These are phyloP conservation scores for carrot (Daucus carota) DNA, from an alignment of 129 eudicot genomes.

Conservation along the genomic window DNA sequence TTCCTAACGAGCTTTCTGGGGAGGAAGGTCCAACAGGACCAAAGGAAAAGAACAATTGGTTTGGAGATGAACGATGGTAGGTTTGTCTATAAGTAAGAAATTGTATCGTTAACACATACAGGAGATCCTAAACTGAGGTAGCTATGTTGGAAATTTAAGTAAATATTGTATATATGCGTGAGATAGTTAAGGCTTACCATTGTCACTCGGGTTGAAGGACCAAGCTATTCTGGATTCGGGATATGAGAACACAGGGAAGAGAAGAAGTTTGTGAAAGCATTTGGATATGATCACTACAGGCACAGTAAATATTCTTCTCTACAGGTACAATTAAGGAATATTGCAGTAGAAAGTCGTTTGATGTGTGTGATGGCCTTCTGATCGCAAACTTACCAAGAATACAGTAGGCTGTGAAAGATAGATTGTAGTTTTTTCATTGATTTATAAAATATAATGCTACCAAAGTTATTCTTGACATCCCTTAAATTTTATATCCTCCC, in stretches of 20 bases:
- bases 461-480: background rate
- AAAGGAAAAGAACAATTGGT: conserved; percentile 92
- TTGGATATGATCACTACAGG: background rate
- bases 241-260: background rate
- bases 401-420: background rate
- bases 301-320: background rate
- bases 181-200: background rate
- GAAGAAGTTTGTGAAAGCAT: background rate
- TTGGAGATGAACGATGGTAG: conserved; percentile 88
- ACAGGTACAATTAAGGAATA: background rate
- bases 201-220: background rate
- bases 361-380: background rate
- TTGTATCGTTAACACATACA: background rate
- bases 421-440: background rate
- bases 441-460: too few relatives aligned
- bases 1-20: conserved; percentile 64
- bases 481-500: background rate
- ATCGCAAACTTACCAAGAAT: background rate
- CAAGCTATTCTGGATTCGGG: background rate
- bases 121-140: background rate
- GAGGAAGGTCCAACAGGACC: conserved; percentile 99
- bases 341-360: background rate
- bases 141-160: background rate
- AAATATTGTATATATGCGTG: background rate
- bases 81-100: background rate